A percentile compares a stretch with the other conserved stretches of the same genome.
Conservation (phyloP, 2,329 filamentous ascomycete species). For the Penicillium occitanis region DNA sequence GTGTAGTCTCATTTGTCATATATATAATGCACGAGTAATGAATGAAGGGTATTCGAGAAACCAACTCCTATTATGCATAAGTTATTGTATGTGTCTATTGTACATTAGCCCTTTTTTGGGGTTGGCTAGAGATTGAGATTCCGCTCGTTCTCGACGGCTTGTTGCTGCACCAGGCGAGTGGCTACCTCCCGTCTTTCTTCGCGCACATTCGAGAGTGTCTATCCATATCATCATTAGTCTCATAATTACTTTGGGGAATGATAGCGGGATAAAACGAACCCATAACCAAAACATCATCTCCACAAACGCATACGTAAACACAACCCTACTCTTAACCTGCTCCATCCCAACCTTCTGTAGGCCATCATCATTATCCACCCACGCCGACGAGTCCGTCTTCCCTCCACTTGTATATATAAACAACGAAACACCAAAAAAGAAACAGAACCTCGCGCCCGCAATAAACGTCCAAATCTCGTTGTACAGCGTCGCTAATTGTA, state of each 20-base stretch:
- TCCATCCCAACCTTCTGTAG: constrained; percentile 51
- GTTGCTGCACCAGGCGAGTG: constrained; percentile 26
- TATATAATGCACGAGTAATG: not conserved
- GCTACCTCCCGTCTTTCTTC: constrained; percentile 38
- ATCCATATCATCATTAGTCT: not conserved
- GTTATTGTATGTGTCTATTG: not conserved
- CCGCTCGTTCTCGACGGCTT: constrained; percentile 21
- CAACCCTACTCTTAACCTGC: constrained; percentile 75
- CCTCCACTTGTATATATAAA: constrained; percentile 38
- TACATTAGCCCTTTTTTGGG: not conserved
- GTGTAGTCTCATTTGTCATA: not conserved
- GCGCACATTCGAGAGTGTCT: constrained; percentile 39
- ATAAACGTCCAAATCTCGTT: constrained; percentile 41
- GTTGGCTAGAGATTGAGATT: not conserved
- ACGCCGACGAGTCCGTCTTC: not conserved
- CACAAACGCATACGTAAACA: constrained; percentile 81
- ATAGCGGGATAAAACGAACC: constrained; percentile 46
- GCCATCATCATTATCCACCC: constrained; percentile 20
- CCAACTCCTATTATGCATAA: not conserved
- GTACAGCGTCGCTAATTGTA: constrained; percentile 35
- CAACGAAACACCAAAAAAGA: constrained; percentile 40
- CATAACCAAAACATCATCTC: constrained; percentile 87
- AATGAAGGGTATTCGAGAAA: not conserved
- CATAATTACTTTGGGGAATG: not conserved
- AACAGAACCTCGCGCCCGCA: constrained; percentile 35